A percentile compares a stretch with the other conserved stretches of the same genome.
Evolutionary conservation across 495 filamentous ascomycete genomes (phyloP).

Genomic region (Hypoxylon fragiforme): DNA sequence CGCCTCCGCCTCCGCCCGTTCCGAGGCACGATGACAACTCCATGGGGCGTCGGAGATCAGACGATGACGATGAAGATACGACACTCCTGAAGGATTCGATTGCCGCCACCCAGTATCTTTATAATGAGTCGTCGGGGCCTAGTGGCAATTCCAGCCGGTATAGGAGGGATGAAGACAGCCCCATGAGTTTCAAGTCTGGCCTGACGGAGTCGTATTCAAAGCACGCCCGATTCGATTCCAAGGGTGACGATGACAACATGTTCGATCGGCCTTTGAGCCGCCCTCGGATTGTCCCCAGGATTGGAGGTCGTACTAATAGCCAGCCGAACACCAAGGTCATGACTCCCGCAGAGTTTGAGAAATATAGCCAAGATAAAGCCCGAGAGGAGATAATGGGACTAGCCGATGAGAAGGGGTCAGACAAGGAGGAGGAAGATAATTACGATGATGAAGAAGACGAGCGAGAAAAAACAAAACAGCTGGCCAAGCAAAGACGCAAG

Average conservation of each 20-base stretch:
- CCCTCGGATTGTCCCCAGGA: slow-evolving; percentile 55
- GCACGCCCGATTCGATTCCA: slow-evolving; percentile 32
- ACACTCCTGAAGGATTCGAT: slow-evolving; percentile 66
- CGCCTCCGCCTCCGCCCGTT: slow-evolving; percentile 32
- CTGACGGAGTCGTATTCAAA: slow-evolving; percentile 42
- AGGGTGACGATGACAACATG: slow-evolving; percentile 51
- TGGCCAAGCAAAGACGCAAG: slow-evolving; percentile 77
- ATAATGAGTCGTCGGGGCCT: slow-evolving; percentile 19
- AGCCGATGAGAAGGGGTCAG: slow-evolving; percentile 46
- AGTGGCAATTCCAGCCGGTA: slow-evolving; percentile 29
- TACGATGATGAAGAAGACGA: slow-evolving; percentile 86
- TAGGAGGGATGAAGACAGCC: slow-evolving; percentile 40
- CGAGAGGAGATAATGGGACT: slow-evolving; percentile 49
- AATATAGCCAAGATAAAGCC: slow-evolving; percentile 79
- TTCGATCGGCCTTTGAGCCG: slow-evolving; percentile 58
- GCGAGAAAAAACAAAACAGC: slow-evolving; percentile 68
- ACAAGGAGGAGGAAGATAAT: slow-evolving; percentile 61
- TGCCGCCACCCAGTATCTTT: slow-evolving; percentile 51
- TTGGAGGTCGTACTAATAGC: slow-evolving; percentile 43
- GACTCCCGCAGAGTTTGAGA: slow-evolving; percentile 87
- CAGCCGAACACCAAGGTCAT: slow-evolving; percentile 71
- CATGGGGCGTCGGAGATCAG: slow-evolving; percentile 50
- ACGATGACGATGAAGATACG: slow-evolving; percentile 70
- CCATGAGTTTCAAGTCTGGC: slow-evolving; percentile 14
- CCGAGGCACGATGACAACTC: slow-evolving; percentile 54